These are phyloP conservation scores for Aureobasidium uvarum DNA, from an alignment of 2,329 filamentous ascomycete genomes.

Conservation along the genomic window DNA sequence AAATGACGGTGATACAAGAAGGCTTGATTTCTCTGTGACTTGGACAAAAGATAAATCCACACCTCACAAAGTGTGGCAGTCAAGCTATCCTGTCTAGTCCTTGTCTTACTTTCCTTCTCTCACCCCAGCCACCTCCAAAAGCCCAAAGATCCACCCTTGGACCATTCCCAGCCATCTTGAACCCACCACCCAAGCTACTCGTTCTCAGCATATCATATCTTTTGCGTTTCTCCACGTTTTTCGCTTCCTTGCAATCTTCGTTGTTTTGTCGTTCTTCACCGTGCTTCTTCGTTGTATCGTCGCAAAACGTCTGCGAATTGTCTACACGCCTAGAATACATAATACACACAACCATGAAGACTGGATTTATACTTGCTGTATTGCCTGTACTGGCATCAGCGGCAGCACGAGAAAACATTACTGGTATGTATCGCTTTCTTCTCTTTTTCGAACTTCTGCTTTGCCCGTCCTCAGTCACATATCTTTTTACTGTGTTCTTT, in stretches of 20 bases:
- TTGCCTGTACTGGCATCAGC: neutral
- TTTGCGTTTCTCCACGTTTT: neutral
- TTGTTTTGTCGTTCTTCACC: neutral
- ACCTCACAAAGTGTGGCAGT: neutral
- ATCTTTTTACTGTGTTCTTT: constrained; percentile 18
- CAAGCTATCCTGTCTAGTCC: neutral
- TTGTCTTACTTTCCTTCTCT: neutral
- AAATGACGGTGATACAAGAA: neutral
- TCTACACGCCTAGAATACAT: neutral
- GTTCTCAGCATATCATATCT: neutral
- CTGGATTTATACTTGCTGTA: neutral
- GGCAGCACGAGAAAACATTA: neutral
- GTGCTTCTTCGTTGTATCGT: constrained; percentile 4
- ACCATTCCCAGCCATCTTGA: neutral
- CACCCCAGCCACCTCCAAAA: constrained; percentile 5
- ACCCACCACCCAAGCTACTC: neutral
- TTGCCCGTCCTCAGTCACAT: neutral
- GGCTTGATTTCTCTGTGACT: neutral
- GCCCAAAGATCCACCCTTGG: neutral
- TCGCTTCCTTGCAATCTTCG: neutral
- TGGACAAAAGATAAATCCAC: neutral
- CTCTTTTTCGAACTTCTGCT: too few species aligned
- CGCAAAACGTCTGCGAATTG: neutral
- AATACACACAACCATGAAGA: neutral
- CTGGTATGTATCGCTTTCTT: neutral